These are phyloP conservation scores for Venturiaceae sp. DNA, from an alignment of 2,329 filamentous ascomycete species.

Conservation along the genomic window DNA sequence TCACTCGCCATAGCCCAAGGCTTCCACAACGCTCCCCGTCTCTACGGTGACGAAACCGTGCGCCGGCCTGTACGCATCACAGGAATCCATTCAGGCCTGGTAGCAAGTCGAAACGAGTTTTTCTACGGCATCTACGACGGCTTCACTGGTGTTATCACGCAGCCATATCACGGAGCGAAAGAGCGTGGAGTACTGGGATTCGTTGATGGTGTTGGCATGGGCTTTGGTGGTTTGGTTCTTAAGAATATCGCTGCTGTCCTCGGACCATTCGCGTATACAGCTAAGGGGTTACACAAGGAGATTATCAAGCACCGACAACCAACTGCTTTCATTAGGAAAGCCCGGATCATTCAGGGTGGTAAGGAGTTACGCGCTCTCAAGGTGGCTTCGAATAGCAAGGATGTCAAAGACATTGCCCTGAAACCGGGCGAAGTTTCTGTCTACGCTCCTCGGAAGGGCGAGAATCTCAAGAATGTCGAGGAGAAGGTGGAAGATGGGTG, in stretches of 20 bases:
- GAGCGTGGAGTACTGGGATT: conserved; percentile 46
- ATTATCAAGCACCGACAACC: conserved; percentile 28
- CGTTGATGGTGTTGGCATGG: conserved; percentile 47
- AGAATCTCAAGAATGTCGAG: not conserved
- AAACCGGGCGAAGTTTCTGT: not conserved
- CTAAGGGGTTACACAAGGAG: conserved; percentile 57
- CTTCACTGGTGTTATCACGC: conserved; percentile 55
- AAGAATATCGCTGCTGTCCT: conserved; percentile 55
- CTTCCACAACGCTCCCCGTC: conserved; percentile 75
- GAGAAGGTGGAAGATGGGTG: conserved; percentile 5
- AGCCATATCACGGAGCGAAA: conserved; percentile 49
- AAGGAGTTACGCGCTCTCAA: conserved; percentile 4
- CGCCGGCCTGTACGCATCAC: conserved; percentile 69
- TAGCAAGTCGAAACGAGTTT: conserved; percentile 70
- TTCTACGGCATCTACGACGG: conserved; percentile 72
- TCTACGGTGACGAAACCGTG: conserved; percentile 78
- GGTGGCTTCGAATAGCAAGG: not conserved
- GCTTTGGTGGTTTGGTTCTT: conserved; percentile 52
- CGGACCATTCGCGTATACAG: conserved; percentile 50
- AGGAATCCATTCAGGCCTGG: conserved; percentile 63
- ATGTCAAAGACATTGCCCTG: not conserved
- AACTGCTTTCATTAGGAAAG: conserved; percentile 6
- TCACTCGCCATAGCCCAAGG: conserved; percentile 74
- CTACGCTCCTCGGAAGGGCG: not conserved
- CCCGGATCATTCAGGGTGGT: conserved; percentile 5